phyloP scores from a whole-genome alignment of 1,139 yeast species.

The Pichia sp. region DNA sequence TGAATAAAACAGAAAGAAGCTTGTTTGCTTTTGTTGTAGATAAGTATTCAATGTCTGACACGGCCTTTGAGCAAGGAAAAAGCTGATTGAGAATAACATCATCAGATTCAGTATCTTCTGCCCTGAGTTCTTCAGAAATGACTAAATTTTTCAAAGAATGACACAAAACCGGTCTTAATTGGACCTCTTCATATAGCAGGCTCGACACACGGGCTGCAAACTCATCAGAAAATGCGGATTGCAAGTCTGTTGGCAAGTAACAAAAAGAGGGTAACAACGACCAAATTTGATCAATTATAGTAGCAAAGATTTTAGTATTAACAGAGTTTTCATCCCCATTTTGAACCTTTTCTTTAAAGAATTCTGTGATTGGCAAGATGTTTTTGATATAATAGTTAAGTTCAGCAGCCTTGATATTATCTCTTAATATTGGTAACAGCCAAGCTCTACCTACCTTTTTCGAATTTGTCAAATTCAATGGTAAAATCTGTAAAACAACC shows the following conservation, averaged over 20 bases:
- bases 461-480: constrained; percentile 64
- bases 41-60: constrained; percentile 55
- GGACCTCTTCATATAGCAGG: constrained; percentile 68
- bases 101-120: constrained; percentile 41
- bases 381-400: constrained; percentile 58
- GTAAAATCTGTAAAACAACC: constrained; percentile 65
- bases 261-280: constrained; percentile 85
- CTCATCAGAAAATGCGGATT: constrained; percentile 57
- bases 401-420: constrained; percentile 69
- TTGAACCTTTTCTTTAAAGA: constrained; percentile 48
- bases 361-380: constrained; percentile 63
- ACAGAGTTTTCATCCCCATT: constrained; percentile 52
- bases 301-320: constrained; percentile 70
- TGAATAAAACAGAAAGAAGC: constrained; percentile 79
- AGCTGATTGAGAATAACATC: constrained; percentile 57
- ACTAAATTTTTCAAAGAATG: constrained; percentile 77
- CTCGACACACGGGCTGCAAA: constrained; percentile 79
- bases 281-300: constrained; percentile 90
- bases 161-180: constrained; percentile 73
- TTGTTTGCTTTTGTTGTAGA: constrained; percentile 61
- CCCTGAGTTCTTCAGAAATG: constrained; percentile 65
- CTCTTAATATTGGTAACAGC: constrained; percentile 90
- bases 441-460: constrained; percentile 76
- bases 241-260: constrained; percentile 76
- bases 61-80: constrained; percentile 56